Percentiles rank a stretch among this genome's conserved stretches.
Conservation (phyloP, 345 rosid genomes). For the Chamaenerion angustifolium region DNA sequence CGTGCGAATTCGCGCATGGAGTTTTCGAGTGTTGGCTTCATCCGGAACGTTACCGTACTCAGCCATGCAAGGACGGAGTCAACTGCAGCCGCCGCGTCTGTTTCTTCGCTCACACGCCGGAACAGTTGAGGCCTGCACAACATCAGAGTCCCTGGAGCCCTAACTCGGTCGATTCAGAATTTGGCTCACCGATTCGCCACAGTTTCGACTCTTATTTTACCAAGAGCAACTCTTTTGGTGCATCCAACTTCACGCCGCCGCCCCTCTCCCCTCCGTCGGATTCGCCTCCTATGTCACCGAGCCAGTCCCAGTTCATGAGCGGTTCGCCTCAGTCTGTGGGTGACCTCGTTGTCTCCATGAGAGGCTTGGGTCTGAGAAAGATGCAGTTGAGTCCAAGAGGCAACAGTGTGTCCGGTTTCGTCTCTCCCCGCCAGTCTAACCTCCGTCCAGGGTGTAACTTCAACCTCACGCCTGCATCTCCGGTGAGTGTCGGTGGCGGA, state of each 20-base stretch:
- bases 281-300: slow-evolving; percentile 45
- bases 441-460: slow-evolving; percentile 27
- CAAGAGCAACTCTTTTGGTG: too few species aligned
- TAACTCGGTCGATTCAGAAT: slow-evolving; percentile 18
- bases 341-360: slow-evolving; percentile 45
- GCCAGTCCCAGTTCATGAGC: neutral
- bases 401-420: slow-evolving; percentile 20
- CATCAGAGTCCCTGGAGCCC: slow-evolving; percentile 41
- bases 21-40: too few species aligned
- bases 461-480: slow-evolving; percentile 23
- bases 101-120: slow-evolving; percentile 84
- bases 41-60: neutral
- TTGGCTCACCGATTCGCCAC: neutral
- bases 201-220: neutral
- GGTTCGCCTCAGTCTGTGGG: slow-evolving; percentile 8
- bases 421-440: slow-evolving; percentile 36
- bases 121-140: slow-evolving; percentile 38
- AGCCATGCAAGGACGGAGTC: slow-evolving; percentile 17
- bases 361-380: slow-evolving; percentile 49
- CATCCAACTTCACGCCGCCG: slow-evolving; percentile 30
- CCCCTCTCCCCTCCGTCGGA: slow-evolving; percentile 38
- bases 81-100: slow-evolving; percentile 46
- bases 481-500: slow-evolving; percentile 10
- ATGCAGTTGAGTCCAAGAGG: slow-evolving; percentile 22
- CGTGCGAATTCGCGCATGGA: neutral